phyloP scores from a whole-genome alignment of 352 stramenopile genomes.

The Lagenidium giganteum region DNA sequence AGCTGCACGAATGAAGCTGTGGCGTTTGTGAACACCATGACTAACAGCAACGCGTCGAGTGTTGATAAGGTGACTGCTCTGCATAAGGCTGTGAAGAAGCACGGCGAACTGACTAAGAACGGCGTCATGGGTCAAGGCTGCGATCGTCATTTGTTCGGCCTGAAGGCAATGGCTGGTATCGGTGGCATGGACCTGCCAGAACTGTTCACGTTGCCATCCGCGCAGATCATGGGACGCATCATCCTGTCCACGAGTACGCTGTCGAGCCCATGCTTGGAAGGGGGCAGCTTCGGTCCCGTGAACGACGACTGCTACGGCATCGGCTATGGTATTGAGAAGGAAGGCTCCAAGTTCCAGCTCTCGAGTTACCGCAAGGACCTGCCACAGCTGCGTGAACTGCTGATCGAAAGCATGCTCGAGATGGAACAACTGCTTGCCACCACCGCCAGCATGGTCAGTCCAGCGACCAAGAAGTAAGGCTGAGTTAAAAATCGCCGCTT shows the following conservation, averaged over 20 bases:
- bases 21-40: constrained; percentile 71
- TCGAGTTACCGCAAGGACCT: constrained; percentile 81
- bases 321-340: constrained; percentile 83
- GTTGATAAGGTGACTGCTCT: constrained; percentile 61
- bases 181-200: constrained; percentile 51
- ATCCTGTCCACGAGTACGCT: constrained; percentile 90
- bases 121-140: constrained; percentile 88
- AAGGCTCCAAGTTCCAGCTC: constrained; percentile 82
- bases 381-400: constrained; percentile 60
- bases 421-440: constrained; percentile 58
- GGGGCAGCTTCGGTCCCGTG: constrained; percentile 87
- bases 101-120: constrained; percentile 88
- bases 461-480: constrained; percentile 30
- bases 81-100: constrained; percentile 75
- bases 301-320: constrained; percentile 89
- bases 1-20: constrained; percentile 86
- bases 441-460: constrained; percentile 29
- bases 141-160: constrained; percentile 83
- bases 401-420: constrained; percentile 68
- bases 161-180: constrained; percentile 65
- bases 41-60: constrained; percentile 36
- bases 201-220: constrained; percentile 76
- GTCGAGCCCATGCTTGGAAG: constrained; percentile 76
- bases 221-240: constrained; percentile 83
- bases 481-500: too few species aligned